phyloP scores from a whole-genome alignment of 1,284 basidiomycete genomes.

The Boletellus deceptivus region DNA sequence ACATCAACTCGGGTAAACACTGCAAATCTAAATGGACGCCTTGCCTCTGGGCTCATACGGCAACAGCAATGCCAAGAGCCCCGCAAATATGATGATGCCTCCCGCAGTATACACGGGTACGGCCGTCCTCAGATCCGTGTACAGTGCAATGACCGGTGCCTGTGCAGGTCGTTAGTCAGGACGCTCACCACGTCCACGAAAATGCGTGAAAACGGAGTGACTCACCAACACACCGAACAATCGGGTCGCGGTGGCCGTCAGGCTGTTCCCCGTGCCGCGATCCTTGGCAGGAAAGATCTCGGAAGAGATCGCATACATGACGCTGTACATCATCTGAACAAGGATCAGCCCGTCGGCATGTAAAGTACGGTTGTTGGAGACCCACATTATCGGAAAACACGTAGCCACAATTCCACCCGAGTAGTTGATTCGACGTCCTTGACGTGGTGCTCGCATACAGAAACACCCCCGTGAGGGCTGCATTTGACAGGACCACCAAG shows the following conservation, averaged over 20 bases:
- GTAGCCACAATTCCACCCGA: conserved; percentile 76
- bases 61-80: conserved; percentile 61
- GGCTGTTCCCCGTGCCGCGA: conserved; percentile 69
- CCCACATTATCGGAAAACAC: conserved; percentile 55
- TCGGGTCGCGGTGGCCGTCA: conserved; percentile 57
- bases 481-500: conserved; percentile 27
- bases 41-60: conserved; percentile 75
- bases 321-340: background rate
- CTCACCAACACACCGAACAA: conserved; percentile 62
- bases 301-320: conserved; percentile 54
- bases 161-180: conserved; percentile 20
- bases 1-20: too few species aligned
- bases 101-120: conserved; percentile 81
- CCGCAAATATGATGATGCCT: conserved; percentile 66
- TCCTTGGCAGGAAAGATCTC: conserved; percentile 72
- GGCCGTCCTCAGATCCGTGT: conserved; percentile 60
- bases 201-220: background rate
- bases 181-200: background rate
- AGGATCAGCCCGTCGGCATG: background rate
- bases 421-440: conserved; percentile 54
- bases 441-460: conserved; percentile 68
- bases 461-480: conserved; percentile 65
- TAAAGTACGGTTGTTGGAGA: background rate
- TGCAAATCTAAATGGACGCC: conserved; percentile 47
- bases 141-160: conserved; percentile 74